Conservation (phyloP, 2,329 filamentous ascomycete species). For the Calonectria hongkongensis region DNA sequence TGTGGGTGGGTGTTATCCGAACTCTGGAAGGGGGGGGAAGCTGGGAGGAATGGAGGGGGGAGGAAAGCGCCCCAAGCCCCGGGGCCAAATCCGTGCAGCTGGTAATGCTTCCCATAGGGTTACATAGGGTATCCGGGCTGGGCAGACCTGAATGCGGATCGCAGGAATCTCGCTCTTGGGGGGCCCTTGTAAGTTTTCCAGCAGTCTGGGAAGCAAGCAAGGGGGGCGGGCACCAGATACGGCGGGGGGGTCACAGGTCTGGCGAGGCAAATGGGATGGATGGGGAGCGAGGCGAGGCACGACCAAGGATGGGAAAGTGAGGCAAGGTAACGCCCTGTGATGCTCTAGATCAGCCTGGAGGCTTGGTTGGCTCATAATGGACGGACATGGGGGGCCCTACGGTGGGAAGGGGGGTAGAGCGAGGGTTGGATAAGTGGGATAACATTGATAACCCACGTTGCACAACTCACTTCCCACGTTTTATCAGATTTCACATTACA, state of each 20-base stretch:
- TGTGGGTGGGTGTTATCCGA: conserved; percentile 23
- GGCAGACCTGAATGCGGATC: conserved; percentile 33
- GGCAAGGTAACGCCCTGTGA: conserved; percentile 16
- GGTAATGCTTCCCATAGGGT: conserved; percentile 32
- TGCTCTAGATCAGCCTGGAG: conserved; percentile 7
- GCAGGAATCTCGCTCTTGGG: conserved; percentile 1
- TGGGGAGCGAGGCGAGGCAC: conserved; percentile 15
- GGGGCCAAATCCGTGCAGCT: conserved; percentile 30
- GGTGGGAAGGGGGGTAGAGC: neutral
- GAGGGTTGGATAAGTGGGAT: conserved; percentile 19
- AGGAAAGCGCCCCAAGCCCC: conserved; percentile 6
- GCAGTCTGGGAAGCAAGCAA: conserved; percentile 22
- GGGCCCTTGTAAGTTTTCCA: conserved; percentile 17
- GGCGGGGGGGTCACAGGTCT: conserved; percentile 14
- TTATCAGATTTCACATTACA: conserved; percentile 36
- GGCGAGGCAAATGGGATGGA: conserved; percentile 15
- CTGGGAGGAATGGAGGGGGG: neutral
- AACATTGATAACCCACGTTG: conserved; percentile 19
- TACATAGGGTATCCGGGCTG: conserved; percentile 28
- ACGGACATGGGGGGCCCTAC: conserved; percentile 14
- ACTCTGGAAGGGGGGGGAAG: neutral
- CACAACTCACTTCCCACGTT: conserved; percentile 23
- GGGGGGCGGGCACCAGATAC: neutral
- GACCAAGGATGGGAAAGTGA: conserved; percentile 25
- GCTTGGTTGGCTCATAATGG: conserved; percentile 23